phyloP scores from a whole-genome alignment of 148 eudicot species.

The Vaccinium vitisidaea region DNA sequence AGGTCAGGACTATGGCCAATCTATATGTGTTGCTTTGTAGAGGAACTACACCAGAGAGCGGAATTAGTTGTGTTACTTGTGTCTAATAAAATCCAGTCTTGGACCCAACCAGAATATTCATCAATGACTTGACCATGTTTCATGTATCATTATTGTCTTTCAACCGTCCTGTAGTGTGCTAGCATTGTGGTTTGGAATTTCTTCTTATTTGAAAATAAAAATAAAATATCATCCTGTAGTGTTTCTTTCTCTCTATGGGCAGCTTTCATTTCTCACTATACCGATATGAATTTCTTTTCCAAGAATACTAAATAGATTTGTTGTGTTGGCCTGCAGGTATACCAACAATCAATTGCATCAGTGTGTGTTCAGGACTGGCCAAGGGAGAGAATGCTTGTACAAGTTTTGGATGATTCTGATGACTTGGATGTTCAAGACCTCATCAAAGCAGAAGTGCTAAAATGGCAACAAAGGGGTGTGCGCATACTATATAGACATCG shows the following conservation, averaged over 20 bases:
- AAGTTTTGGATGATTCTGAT: constrained; percentile 84
- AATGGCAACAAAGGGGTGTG: constrained; percentile 90
- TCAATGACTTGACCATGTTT: neutral
- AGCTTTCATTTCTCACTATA: neutral
- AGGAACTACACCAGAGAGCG: neutral
- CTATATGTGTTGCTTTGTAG: neutral
- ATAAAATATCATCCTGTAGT: neutral
- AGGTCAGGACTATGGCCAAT: neutral
- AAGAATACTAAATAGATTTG: constrained; percentile 19
- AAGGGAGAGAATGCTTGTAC: constrained; percentile 88
- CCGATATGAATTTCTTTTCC: constrained; percentile 7
- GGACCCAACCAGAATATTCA: neutral
- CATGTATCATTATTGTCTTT: neutral
- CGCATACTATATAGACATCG: constrained; percentile 85
- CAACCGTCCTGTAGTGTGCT: too few relatives aligned
- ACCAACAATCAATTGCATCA: constrained; percentile 83
- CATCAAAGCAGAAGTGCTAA: constrained; percentile 78
- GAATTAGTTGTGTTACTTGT: neutral
- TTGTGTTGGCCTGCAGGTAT: constrained; percentile 54
- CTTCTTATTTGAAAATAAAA: too few relatives aligned
- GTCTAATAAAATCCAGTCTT: neutral
- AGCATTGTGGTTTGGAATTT: too few relatives aligned
- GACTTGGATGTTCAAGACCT: constrained; percentile 64
- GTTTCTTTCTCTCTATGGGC: neutral
- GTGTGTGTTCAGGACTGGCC: constrained; percentile 93